Percentiles rank a stretch among this genome's conserved stretches.
Evolutionary conservation across 2,329 filamentous ascomycete genomes (phyloP).

Genomic region (Aspergillus viridinutans): DNA sequence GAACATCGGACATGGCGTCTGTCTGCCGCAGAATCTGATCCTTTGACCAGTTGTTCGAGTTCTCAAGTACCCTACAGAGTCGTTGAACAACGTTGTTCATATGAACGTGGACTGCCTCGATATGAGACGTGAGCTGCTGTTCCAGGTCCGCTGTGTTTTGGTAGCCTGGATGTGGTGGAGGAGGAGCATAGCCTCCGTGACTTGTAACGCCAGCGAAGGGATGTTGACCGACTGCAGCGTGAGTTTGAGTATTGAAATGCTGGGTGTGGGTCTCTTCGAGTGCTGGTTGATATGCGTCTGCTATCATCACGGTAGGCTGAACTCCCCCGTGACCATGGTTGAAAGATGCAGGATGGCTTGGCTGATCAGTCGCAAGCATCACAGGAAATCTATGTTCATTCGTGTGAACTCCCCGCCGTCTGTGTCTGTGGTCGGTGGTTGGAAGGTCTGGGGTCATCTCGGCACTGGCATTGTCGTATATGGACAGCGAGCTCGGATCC

Average conservation of each 20-base stretch:
- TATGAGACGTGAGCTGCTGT: conserved; percentile 16
- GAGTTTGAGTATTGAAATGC: not conserved
- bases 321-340: not conserved
- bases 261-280: not conserved
- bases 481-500: not conserved
- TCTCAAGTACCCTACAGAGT: conserved; percentile 13
- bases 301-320: not conserved
- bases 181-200: conserved; percentile 21
- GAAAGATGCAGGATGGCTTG: not conserved
- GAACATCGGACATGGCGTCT: conserved; percentile 13
- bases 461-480: not conserved
- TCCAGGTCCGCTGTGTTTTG: conserved; percentile 20
- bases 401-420: not conserved
- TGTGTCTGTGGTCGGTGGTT: not conserved
- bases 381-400: not conserved
- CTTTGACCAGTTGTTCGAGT: conserved; percentile 17
- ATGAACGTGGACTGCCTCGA: conserved; percentile 19
- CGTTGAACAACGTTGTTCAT: conserved; percentile 10
- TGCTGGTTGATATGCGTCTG: not conserved
- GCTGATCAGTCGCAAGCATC: not conserved
- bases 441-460: not conserved
- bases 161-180: conserved; percentile 20
- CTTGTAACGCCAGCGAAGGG: conserved; percentile 13
- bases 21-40: conserved; percentile 19
- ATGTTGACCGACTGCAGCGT: not conserved